These are phyloP conservation scores for Colletotrichum magnum DNA, from an alignment of 2,329 filamentous ascomycete genomes.

Conservation along the genomic window DNA sequence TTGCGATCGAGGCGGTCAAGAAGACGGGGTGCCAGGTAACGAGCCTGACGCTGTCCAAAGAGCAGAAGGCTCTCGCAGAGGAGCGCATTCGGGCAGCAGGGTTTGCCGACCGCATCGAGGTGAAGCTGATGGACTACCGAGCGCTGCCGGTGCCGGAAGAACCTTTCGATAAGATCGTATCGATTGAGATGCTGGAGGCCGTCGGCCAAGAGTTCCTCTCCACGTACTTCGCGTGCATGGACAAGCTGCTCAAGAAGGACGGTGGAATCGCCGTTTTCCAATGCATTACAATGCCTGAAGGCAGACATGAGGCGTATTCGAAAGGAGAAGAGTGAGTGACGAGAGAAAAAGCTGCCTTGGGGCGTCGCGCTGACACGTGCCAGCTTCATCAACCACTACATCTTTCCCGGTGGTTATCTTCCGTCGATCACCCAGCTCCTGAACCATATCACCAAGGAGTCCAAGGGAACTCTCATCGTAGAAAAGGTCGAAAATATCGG, in stretches of 20 bases:
- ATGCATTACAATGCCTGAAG: slow-evolving; percentile 83
- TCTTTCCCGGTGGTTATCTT: slow-evolving; percentile 83
- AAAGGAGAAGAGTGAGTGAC: slow-evolving; percentile 71
- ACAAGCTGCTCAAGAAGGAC: slow-evolving; percentile 74
- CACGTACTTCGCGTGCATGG: slow-evolving; percentile 76
- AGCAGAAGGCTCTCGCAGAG: slow-evolving; percentile 79
- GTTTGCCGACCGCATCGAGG: slow-evolving; percentile 71
- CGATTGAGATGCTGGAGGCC: slow-evolving; percentile 84
- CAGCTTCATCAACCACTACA: slow-evolving; percentile 81
- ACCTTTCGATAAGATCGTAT: slow-evolving; percentile 79
- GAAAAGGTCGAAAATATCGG: slow-evolving; percentile 81
- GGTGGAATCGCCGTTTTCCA: slow-evolving; percentile 80
- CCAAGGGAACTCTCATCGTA: slow-evolving; percentile 73
- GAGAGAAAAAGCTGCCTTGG: neutral
- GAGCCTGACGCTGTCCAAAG: slow-evolving; percentile 75
- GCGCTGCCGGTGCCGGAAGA: slow-evolving; percentile 67
- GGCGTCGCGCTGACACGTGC: slow-evolving; percentile 15
- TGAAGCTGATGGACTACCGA: slow-evolving; percentile 79
- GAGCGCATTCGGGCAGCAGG: slow-evolving; percentile 73
- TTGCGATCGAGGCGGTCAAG: slow-evolving; percentile 78
- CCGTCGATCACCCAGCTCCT: slow-evolving; percentile 70
- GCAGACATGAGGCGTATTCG: slow-evolving; percentile 75
- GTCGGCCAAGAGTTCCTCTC: slow-evolving; percentile 77
- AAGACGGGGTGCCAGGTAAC: slow-evolving; percentile 78
- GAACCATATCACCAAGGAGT: slow-evolving; percentile 72